Base-by-base conservation (phyloP, 108 stramenopile species). In the Fragilaria radians region DNA sequence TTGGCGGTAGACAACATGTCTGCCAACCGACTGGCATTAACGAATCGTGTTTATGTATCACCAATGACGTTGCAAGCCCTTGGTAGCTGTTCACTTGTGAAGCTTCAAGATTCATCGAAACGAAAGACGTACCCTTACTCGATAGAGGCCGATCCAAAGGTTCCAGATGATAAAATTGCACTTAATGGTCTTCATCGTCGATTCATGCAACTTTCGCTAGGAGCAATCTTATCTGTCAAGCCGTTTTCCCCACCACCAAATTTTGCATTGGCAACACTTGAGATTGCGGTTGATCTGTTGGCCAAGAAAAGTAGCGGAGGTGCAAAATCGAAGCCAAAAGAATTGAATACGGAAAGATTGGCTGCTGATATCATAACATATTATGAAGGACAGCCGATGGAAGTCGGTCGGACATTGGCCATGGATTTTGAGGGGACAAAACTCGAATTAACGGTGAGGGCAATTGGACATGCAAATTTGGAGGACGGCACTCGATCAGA, bases 361-460 rank as follows among this genome's bases (percentile, higher is more conserved):
- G 87, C 84, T 1, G 57, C 67, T 21, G 77, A 85, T 19, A 80
- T 89, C 7, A 47, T 87, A 45, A 25, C 77, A 49, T 74, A 83
- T 34, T 73, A 81, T 17, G 88, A 89, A 57, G 80, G 81, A 51
- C 86, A 89, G 60, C 74, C 88, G 19, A 78, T 89, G 74, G 84
- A 86, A 52, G 76, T 78, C 0, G 87, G 83, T 3, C 85, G 82
- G 46, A 65, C 57, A 36, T 55, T 91, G 26, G 88, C 88, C 19
- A 74, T 94, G 67, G 89, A 94, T 67, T 94, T 94, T 78, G 93
- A 94, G 65, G 93, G 89, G 42, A 84, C 84, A 56, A 91, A 89
- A 56, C 52, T 89, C 19, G 88, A 94, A 72, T 57, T 89, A 33
- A 67, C 57, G 7, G 72, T 88, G 46, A 54, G 56, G 25, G 48